Conservation (phyloP, 2,329 filamentous ascomycete species). For the Pestalotiopsis sp. region DNA sequence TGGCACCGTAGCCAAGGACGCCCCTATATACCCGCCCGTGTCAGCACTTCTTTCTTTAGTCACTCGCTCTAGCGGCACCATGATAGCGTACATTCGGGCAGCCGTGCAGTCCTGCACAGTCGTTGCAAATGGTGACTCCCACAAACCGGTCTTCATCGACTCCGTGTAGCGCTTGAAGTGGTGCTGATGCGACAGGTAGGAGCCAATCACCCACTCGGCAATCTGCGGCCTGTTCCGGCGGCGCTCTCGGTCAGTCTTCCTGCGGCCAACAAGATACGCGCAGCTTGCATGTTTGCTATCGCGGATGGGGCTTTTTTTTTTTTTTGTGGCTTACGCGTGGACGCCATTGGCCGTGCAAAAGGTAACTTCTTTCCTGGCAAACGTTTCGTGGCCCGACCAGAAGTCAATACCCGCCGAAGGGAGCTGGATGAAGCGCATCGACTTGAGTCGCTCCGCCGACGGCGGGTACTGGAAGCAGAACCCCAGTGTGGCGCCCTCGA, state of each 20-base stretch:
- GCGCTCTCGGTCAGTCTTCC: background rate
- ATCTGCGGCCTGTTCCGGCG: constrained; percentile 51
- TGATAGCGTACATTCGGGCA: constrained; percentile 5
- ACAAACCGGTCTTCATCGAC: constrained; percentile 5
- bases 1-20: constrained; percentile 47
- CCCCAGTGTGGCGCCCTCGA: constrained; percentile 44
- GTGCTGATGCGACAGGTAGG: constrained; percentile 53
- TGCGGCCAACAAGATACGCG: background rate
- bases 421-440: constrained; percentile 47
- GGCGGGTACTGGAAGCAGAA: constrained; percentile 33
- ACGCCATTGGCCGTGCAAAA: constrained; percentile 61
- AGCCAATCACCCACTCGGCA: constrained; percentile 57
- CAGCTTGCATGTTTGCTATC: background rate
- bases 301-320: background rate
- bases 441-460: constrained; percentile 30
- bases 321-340: constrained; percentile 47
- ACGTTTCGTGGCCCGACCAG: constrained; percentile 39
- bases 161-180: constrained; percentile 15
- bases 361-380: constrained; percentile 48
- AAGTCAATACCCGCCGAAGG: constrained; percentile 45
- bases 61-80: background rate
- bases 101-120: constrained; percentile 11
- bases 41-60: background rate
- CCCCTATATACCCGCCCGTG: constrained; percentile 24
- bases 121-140: constrained; percentile 4